Evolutionary conservation across 305 asterid species (phyloP).

Genomic region (Vinca major): DNA sequence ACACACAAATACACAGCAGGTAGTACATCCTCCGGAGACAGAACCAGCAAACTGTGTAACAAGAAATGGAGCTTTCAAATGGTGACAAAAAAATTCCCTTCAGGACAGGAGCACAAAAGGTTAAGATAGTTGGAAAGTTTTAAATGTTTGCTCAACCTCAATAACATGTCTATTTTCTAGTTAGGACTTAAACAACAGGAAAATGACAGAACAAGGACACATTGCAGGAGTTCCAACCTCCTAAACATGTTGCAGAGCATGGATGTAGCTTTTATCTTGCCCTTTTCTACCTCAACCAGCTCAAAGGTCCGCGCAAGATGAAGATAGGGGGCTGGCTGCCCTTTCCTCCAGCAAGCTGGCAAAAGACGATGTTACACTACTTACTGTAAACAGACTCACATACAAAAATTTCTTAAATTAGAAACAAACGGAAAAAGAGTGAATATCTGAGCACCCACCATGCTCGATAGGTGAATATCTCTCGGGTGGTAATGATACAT

Average conservation of each 20-base stretch:
- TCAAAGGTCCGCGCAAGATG: conserved; percentile 80
- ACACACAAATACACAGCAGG: conserved; percentile 87
- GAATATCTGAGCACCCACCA: conserved; percentile 40
- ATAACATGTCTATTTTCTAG: neutral
- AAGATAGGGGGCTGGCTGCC: conserved; percentile 72
- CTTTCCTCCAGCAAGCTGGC: conserved; percentile 89
- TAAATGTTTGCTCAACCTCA: neutral
- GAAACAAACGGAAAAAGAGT: neutral
- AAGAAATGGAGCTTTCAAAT: conserved; percentile 23
- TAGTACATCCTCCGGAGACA: conserved; percentile 80
- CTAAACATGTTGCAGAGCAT: conserved; percentile 94
- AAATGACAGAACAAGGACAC: neutral
- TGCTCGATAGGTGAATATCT: conserved; percentile 57
- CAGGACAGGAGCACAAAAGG: conserved; percentile 7
- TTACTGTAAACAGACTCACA: neutral
- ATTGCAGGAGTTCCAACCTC: conserved; percentile 36
- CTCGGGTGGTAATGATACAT: conserved; percentile 59
- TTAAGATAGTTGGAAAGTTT: neutral
- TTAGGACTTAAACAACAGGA: neutral
- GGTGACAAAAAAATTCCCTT: conserved; percentile 13
- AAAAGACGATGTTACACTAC: conserved; percentile 17
- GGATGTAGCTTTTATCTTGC: conserved; percentile 69
- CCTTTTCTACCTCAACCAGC: conserved; percentile 75
- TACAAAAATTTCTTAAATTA: neutral
- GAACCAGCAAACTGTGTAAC: conserved; percentile 60